These are phyloP conservation scores for Saccharomycopsis capsularis DNA, from an alignment of 805 yeast species.

Conservation along the genomic window DNA sequence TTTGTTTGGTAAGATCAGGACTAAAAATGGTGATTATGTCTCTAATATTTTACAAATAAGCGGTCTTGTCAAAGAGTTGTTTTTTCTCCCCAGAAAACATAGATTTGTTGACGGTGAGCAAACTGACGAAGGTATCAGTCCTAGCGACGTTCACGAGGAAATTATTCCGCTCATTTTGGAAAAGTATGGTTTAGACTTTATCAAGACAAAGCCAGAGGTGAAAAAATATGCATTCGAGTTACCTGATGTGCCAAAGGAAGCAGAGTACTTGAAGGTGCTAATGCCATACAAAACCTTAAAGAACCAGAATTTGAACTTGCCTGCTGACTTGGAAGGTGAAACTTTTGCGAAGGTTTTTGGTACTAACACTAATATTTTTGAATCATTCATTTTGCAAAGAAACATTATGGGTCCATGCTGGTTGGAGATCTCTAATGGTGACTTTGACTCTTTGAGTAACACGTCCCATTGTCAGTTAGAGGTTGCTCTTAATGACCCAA, in stretches of 20 bases:
- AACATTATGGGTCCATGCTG: constrained; percentile 97
- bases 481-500: constrained; percentile 48
- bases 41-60: constrained; percentile 74
- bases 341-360: constrained; percentile 81
- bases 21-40: constrained; percentile 45
- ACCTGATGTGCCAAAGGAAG: constrained; percentile 67
- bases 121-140: constrained; percentile 36
- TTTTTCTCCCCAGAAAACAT: constrained; percentile 59
- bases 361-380: constrained; percentile 64
- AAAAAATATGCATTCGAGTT: constrained; percentile 88
- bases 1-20: constrained; percentile 72
- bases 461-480: constrained; percentile 81
- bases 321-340: constrained; percentile 62
- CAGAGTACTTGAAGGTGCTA: constrained; percentile 72
- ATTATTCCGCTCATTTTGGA: constrained; percentile 58
- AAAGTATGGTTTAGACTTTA: constrained; percentile 51
- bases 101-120: constrained; percentile 23
- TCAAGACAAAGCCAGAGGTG: constrained; percentile 62
- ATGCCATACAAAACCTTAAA: constrained; percentile 68
- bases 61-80: constrained; percentile 64
- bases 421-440: constrained; percentile 66
- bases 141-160: constrained; percentile 73
- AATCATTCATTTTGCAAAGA: constrained; percentile 74
- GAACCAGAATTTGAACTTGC: constrained; percentile 40
- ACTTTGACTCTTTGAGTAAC: constrained; percentile 50